Base-by-base conservation (phyloP, 2,329 filamentous ascomycete species). In the Phyllachora maydis region DNA sequence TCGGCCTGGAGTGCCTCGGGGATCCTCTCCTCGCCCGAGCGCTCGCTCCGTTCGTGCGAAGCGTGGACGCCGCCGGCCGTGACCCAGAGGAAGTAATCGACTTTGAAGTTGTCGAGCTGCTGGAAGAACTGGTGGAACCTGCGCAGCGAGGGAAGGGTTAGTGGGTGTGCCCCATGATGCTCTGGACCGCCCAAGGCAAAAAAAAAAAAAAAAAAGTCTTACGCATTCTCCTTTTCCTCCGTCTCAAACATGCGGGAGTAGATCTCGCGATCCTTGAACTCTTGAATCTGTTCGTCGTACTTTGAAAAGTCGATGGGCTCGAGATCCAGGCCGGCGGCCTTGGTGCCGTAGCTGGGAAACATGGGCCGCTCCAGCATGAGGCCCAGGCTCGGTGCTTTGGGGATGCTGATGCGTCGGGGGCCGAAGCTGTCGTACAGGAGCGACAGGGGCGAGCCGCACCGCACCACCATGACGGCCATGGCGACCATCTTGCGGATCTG, bases 401-500 rank as follows among this genome's bases (percentile, higher is more conserved):
- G 88, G 26, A 98, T 92, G 22, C 75, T 75, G 38, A 92, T 76
- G 28, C 73, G 69, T 11, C 67, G 60, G 5, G 58, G 43, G 2
- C 64, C 65, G 45, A 91, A 91, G 29, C 70, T 78, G 30, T 90
- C 64, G 1, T 52, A 45, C 35, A 98, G 77, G 14, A 76, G 65
- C 8, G 64, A 52, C 4, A 70, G 56, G 4, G 76, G 59, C n/a
- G 72, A 72, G 23, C 81, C 88, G 44, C 77, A 90, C 18, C 88
- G 72, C 5, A 90, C 74, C 5, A 85, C 57, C 29, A 98, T 58
- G 16, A 79, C 69, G 6, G 70, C 79, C 74, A 98, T 82, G 27
- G 78, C 81, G 10, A 98, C 79, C 88, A 98, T 95, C 52, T 95
- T 98, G 40, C 88, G 74, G 47, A 98, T 98, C 53, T 98, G 88